A percentile compares a stretch with the other conserved stretches of the same genome.
phyloP scores from a whole-genome alignment of 108 stramenopile genomes.

The Aureococcus anophagefferens region DNA sequence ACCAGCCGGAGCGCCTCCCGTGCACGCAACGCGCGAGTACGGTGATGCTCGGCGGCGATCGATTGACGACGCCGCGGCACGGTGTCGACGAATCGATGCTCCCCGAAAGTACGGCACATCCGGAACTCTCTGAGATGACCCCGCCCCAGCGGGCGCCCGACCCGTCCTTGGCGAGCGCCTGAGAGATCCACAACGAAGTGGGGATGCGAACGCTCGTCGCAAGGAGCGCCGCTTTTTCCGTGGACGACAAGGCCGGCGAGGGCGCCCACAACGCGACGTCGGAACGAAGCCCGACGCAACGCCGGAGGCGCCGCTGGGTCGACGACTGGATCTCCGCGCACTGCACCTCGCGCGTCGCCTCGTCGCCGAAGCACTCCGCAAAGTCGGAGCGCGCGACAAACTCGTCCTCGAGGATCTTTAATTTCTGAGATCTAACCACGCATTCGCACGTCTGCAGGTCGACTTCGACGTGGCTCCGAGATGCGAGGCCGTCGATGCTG shows the following conservation, averaged over 20 bases:
- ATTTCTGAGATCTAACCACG: slow-evolving; percentile 93
- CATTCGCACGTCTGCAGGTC: slow-evolving; percentile 93
- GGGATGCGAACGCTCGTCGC: not conserved
- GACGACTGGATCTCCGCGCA: slow-evolving; percentile 97
- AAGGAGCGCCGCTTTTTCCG: not conserved
- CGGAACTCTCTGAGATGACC: too few relatives aligned
- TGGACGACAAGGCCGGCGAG: slow-evolving; percentile 30
- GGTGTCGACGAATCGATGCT: not conserved
- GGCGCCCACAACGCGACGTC: slow-evolving; percentile 90
- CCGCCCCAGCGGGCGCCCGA: not conserved
- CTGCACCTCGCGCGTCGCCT: not conserved
- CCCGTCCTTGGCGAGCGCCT: not conserved
- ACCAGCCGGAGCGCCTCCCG: not conserved
- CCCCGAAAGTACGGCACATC: too few relatives aligned
- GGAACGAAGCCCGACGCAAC: slow-evolving; percentile 85
- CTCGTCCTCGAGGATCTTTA: slow-evolving; percentile 73
- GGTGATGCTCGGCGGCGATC: not conserved
- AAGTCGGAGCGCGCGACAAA: not conserved
- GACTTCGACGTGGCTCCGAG: slow-evolving; percentile 44
- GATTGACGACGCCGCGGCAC: not conserved
- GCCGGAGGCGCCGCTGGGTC: slow-evolving; percentile 84
- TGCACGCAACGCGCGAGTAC: not conserved
- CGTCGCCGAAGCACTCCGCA: not conserved
- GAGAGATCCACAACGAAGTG: not conserved
- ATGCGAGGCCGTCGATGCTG: not conserved